Evolutionary conservation across 2,329 filamentous ascomycete genomes (phyloP).

Genomic region (Atkinsonella hypoxylon): DNA sequence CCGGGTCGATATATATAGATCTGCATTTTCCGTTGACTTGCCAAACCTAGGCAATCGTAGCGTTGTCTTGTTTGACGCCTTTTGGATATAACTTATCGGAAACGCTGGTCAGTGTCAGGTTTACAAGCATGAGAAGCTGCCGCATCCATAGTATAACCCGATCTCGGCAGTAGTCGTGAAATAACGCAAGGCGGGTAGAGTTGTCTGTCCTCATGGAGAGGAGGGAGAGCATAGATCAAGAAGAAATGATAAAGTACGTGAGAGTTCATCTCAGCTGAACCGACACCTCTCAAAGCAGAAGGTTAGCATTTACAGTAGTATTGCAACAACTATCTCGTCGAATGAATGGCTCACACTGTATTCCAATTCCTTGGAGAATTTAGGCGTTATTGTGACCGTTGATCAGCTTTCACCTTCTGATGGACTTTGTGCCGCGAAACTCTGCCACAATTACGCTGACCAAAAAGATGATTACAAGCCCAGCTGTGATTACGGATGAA

Average conservation of each 20-base stretch:
- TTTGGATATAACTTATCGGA: constrained; percentile 41
- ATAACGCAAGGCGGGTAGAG: constrained; percentile 50
- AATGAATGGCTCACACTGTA: constrained; percentile 33
- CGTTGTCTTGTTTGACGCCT: constrained; percentile 34
- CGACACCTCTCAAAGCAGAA: constrained; percentile 26
- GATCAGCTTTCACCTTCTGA: constrained; percentile 50
- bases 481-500: constrained; percentile 54
- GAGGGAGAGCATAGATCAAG: constrained; percentile 53
- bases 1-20: too few species aligned
- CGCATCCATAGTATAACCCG: constrained; percentile 56
- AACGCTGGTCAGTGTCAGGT: constrained; percentile 44
- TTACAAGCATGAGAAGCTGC: constrained; percentile 54
- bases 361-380: constrained; percentile 56
- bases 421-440: constrained; percentile 32
- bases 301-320: neutral
- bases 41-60: constrained; percentile 52
- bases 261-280: constrained; percentile 43
- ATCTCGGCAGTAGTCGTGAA: constrained; percentile 53
- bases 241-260: constrained; percentile 60
- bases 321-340: neutral
- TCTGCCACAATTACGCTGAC: constrained; percentile 45
- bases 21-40: constrained; percentile 27
- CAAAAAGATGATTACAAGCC: constrained; percentile 41
- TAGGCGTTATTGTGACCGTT: constrained; percentile 56
- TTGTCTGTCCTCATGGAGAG: constrained; percentile 56